Percentiles rank a stretch among this genome's conserved stretches.
Conservation (phyloP, 306 rosid genomes). For the Sindora glabra region DNA sequence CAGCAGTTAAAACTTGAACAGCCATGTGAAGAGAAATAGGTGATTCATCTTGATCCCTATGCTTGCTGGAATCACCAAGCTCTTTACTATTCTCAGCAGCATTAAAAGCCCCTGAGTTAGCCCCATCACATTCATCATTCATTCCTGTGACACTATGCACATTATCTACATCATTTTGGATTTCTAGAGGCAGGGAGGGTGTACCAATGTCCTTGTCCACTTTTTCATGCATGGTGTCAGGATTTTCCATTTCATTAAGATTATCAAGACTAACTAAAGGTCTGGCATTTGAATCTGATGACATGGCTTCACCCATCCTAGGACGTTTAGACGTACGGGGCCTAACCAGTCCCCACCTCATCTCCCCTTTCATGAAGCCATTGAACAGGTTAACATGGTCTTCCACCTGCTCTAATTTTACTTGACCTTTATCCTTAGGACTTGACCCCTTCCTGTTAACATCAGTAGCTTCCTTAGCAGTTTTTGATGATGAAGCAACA, state of each 20-base stretch:
- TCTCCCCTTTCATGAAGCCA: constrained; percentile 32
- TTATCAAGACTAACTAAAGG: constrained; percentile 25
- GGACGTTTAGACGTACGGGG: constrained; percentile 66
- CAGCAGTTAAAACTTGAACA: constrained; percentile 27
- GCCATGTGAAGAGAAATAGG: constrained; percentile 26
- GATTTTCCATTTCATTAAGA: constrained; percentile 34
- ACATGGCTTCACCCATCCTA: constrained; percentile 45
- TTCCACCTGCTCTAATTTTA: constrained; percentile 15
- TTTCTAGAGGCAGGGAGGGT: constrained; percentile 25
- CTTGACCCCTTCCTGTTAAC: constrained; percentile 18
- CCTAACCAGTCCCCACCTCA: constrained; percentile 83
- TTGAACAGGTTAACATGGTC: constrained; percentile 35
- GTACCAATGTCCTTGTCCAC: constrained; percentile 29
- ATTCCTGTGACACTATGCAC: constrained; percentile 24
- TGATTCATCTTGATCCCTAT: constrained; percentile 35
- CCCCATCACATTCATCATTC: constrained; percentile 24
- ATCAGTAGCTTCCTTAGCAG: constrained; percentile 36
- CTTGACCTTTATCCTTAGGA: constrained; percentile 32
- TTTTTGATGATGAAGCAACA: constrained; percentile 58
- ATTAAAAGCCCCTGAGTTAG: constrained; percentile 32
- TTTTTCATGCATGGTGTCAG: constrained; percentile 21
- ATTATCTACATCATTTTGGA: constrained; percentile 23
- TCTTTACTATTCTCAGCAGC: constrained; percentile 29
- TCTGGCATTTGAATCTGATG: constrained; percentile 37
- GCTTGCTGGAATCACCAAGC: constrained; percentile 25